Conservation (phyloP, 768 basidiomycete genomes). For the Calocybe indica region DNA sequence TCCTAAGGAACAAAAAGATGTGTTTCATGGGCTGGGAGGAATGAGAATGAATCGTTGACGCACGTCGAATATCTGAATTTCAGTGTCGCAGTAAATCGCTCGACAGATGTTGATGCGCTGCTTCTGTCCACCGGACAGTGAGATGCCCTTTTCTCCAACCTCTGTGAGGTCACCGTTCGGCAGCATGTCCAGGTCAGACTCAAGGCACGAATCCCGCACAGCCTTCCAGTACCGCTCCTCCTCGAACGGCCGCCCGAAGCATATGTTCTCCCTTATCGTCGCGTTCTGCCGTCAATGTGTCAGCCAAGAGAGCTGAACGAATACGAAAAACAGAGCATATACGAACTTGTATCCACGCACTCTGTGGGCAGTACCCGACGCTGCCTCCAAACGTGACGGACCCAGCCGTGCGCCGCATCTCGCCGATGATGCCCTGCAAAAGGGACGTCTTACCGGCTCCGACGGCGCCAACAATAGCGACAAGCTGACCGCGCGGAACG, state of each 20-base stretch:
- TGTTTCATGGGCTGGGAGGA: neutral
- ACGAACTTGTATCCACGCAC: slow-evolving; percentile 80
- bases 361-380: slow-evolving; percentile 81
- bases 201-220: slow-evolving; percentile 70
- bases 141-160: slow-evolving; percentile 86
- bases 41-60: slow-evolving; percentile 9
- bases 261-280: slow-evolving; percentile 84
- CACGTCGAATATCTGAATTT: slow-evolving; percentile 82
- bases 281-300: slow-evolving; percentile 44
- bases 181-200: slow-evolving; percentile 75
- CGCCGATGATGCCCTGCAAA: slow-evolving; percentile 71
- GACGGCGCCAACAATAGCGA: slow-evolving; percentile 82
- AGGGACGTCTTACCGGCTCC: slow-evolving; percentile 68
- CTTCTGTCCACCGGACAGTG: slow-evolving; percentile 74
- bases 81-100: slow-evolving; percentile 79
- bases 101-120: slow-evolving; percentile 85
- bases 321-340: slow-evolving; percentile 1
- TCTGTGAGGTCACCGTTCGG: slow-evolving; percentile 76
- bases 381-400: slow-evolving; percentile 68
- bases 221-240: slow-evolving; percentile 80
- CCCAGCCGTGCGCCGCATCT: slow-evolving; percentile 73
- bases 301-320: slow-evolving; percentile 1
- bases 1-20: slow-evolving; percentile 35
- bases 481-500: slow-evolving; percentile 72
- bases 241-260: slow-evolving; percentile 81